Percentiles rank a stretch among this genome's conserved stretches.
Evolutionary conservation across 1,284 basidiomycete genomes (phyloP).

Genomic region (Leccinum laetum): DNA sequence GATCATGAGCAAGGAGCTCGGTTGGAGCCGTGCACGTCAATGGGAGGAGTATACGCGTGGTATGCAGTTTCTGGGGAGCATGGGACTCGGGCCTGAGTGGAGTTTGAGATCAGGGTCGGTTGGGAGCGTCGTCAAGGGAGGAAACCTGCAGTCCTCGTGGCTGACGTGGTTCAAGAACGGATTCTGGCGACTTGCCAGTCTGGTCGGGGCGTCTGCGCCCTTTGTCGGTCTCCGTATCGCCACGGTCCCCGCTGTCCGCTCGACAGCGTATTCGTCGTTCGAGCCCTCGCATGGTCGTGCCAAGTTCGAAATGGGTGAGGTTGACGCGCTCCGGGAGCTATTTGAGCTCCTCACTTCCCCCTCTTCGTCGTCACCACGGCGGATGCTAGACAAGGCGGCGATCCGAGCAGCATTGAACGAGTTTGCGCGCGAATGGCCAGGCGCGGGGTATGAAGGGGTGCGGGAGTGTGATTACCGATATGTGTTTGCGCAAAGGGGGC

Average conservation of each 20-base stretch:
- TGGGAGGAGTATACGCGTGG: constrained; percentile 60
- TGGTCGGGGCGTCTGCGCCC: constrained; percentile 3
- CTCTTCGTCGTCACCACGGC: constrained; percentile 15
- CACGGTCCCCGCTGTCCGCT: constrained; percentile 19
- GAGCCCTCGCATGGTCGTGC: constrained; percentile 48
- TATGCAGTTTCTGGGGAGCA: constrained; percentile 69
- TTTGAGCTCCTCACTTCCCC: constrained; percentile 44
- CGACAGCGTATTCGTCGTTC: constrained; percentile 28
- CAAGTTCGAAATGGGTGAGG: constrained; percentile 70
- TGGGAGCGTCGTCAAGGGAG: constrained; percentile 6
- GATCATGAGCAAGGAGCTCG: constrained; percentile 87
- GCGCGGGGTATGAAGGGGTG: constrained; percentile 51
- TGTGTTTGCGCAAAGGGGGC: constrained; percentile 77
- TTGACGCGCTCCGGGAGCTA: constrained; percentile 56
- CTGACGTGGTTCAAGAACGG: constrained; percentile 29
- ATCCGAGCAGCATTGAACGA: constrained; percentile 40
- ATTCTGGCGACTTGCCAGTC: constrained; percentile 27
- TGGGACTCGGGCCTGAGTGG: constrained; percentile 63
- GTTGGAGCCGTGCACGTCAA: constrained; percentile 68
- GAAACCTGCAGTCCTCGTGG: background rate
- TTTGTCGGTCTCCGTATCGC: background rate
- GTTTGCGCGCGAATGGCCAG: constrained; percentile 39
- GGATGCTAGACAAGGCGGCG: constrained; percentile 31
- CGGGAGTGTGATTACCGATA: constrained; percentile 63
- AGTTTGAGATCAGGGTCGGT: constrained; percentile 15